Percentiles rank a stretch among this genome's conserved stretches.
These are phyloP conservation scores for Penicillium sp. DNA, from an alignment of 2,329 filamentous ascomycete genomes.

Conservation along the genomic window DNA sequence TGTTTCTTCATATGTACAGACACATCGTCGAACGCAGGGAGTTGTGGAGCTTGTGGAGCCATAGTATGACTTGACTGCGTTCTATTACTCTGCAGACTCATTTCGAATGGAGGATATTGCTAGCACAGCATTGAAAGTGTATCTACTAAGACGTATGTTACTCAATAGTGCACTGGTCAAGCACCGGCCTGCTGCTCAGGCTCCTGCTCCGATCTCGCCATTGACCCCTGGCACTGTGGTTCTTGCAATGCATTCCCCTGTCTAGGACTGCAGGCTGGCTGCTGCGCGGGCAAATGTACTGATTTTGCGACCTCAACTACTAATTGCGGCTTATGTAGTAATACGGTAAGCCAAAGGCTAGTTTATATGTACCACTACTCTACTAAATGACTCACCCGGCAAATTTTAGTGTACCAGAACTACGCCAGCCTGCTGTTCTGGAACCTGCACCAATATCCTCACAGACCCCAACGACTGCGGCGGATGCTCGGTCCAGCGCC, in stretches of 20 bases:
- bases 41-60: constrained; percentile 1
- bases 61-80: background rate
- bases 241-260: constrained; percentile 5
- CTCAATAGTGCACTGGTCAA: constrained; percentile 6
- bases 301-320: constrained; percentile 6
- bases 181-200: constrained; percentile 15
- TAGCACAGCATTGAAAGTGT: background rate
- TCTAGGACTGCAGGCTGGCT: constrained; percentile 8
- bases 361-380: too few relatives aligned
- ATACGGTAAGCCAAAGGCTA: background rate
- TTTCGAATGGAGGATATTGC: background rate
- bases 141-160: background rate
- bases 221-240: constrained; percentile 9
- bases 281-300: constrained; percentile 13
- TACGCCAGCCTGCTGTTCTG: constrained; percentile 14
- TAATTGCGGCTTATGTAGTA: constrained; percentile 14
- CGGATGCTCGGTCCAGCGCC: background rate
- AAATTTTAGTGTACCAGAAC: constrained; percentile 10
- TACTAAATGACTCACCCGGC: background rate
- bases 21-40: background rate
- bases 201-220: constrained; percentile 6
- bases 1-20: constrained; percentile 5
- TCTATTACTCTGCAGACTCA: background rate
- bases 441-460: background rate
- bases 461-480: background rate